Percentiles rank a stretch among this genome's conserved stretches.
These are phyloP conservation scores for Ogataea pini DNA, from an alignment of 805 yeast genomes.

Conservation along the genomic window DNA sequence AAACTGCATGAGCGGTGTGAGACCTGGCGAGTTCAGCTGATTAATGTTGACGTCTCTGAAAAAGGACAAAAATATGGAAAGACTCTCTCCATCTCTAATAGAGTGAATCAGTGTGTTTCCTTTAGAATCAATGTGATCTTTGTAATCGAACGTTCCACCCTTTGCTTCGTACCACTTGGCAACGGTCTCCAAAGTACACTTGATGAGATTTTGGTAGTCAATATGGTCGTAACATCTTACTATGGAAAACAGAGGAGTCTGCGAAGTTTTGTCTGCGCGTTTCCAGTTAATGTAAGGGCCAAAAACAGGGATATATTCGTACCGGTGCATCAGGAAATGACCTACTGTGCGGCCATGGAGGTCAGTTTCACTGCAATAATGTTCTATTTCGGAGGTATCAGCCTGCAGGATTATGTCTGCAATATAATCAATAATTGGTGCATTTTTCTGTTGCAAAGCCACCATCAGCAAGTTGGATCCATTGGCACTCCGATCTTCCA, in stretches of 20 bases:
- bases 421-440: conserved; percentile 47
- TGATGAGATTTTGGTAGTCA: conserved; percentile 53
- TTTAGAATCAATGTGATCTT: conserved; percentile 67
- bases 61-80: conserved; percentile 41
- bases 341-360: conserved; percentile 60
- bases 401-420: conserved; percentile 43
- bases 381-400: conserved; percentile 45
- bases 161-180: conserved; percentile 41
- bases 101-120: conserved; percentile 82
- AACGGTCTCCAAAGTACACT: conserved; percentile 46
- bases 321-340: conserved; percentile 67
- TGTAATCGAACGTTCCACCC: conserved; percentile 41
- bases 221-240: conserved; percentile 81
- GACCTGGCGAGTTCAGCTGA: conserved; percentile 52
- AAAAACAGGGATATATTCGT: conserved; percentile 48
- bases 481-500: conserved; percentile 58
- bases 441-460: conserved; percentile 59
- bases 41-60: conserved; percentile 54
- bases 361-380: conserved; percentile 56
- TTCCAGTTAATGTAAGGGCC: conserved; percentile 73
- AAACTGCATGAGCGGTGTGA: conserved; percentile 72
- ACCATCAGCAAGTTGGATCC: conserved; percentile 59
- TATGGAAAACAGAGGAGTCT: conserved; percentile 76
- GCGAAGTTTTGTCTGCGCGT: conserved; percentile 58
- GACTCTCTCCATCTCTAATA: conserved; percentile 47